Conservation (phyloP, 768 basidiomycete genomes). For the Lactifluus piperatus region DNA sequence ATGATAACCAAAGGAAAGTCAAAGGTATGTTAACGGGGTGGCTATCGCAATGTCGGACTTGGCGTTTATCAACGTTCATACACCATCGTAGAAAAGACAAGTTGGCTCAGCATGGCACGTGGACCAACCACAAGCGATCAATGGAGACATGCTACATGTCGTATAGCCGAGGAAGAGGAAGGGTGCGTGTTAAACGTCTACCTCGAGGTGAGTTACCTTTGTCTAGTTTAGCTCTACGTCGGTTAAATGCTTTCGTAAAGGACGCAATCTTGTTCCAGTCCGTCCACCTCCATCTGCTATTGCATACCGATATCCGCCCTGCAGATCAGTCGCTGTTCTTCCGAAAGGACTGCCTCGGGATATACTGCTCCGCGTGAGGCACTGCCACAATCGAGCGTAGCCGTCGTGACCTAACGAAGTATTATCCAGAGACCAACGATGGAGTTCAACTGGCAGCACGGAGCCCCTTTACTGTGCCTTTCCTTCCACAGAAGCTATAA, state of each 20-base stretch:
- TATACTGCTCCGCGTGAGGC: slow-evolving; percentile 53
- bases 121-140: slow-evolving; percentile 44
- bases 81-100: slow-evolving; percentile 49
- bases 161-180: slow-evolving; percentile 56
- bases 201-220: slow-evolving; percentile 49
- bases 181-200: slow-evolving; percentile 65
- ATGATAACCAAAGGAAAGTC: slow-evolving; percentile 42
- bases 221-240: neutral
- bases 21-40: slow-evolving; percentile 41
- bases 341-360: slow-evolving; percentile 64
- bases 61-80: neutral
- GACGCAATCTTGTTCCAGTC: slow-evolving; percentile 68
- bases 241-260: slow-evolving; percentile 29
- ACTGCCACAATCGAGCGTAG: neutral
- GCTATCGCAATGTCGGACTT: neutral
- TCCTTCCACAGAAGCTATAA: slow-evolving; percentile 48
- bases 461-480: slow-evolving; percentile 76
- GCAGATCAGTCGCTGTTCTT: slow-evolving; percentile 71
- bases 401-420: slow-evolving; percentile 9
- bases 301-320: slow-evolving; percentile 74
- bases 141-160: slow-evolving; percentile 70
- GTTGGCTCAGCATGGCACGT: slow-evolving; percentile 57
- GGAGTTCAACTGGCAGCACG: slow-evolving; percentile 40
- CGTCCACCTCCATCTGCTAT: slow-evolving; percentile 59
- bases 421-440: slow-evolving; percentile 45